Evolutionary conservation across 441 rosid species (phyloP).

Genomic region (Flueggea neowawraea): DNA sequence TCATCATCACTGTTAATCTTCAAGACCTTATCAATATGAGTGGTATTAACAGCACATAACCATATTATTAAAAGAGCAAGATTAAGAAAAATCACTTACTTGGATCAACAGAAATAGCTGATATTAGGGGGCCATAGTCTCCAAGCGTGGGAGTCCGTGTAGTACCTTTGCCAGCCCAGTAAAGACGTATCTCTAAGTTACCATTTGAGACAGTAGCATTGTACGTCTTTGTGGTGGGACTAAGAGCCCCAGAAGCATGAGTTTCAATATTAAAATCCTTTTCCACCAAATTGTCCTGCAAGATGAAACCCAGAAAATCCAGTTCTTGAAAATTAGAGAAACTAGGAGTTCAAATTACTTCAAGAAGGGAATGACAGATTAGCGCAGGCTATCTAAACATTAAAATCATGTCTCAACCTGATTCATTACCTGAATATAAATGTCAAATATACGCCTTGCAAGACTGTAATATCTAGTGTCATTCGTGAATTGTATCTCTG

Average conservation of each 20-base stretch:
- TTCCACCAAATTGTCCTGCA: conserved; percentile 21
- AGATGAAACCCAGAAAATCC: background rate
- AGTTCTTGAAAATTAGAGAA: no score
- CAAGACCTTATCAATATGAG: background rate
- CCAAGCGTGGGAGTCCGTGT: conserved; percentile 24
- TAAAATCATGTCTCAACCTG: background rate
- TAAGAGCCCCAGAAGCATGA: conserved; percentile 20
- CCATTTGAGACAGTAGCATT: conserved; percentile 20
- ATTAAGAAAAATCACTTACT: conserved; percentile 15
- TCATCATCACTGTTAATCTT: no score
- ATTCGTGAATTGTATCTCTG: conserved; percentile 53
- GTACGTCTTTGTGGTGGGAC: conserved; percentile 6
- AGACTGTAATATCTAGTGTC: conserved; percentile 39
- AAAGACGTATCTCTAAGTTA: conserved; percentile 28
- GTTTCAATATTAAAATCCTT: conserved; percentile 29
- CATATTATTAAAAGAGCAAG: background rate
- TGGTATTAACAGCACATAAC: background rate
- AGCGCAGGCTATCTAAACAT: background rate
- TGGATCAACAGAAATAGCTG: conserved; percentile 26
- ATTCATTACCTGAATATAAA: conserved; percentile 51
- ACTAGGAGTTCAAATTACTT: no score
- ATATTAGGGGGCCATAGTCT: conserved; percentile 32
- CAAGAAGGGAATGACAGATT: no score
- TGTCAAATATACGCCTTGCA: conserved; percentile 57
- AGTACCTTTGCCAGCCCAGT: conserved; percentile 41